A percentile compares a stretch with the other conserved stretches of the same genome.
phyloP scores from a whole-genome alignment of 2,329 filamentous ascomycete species.

The Coniochaeta prunicola region DNA sequence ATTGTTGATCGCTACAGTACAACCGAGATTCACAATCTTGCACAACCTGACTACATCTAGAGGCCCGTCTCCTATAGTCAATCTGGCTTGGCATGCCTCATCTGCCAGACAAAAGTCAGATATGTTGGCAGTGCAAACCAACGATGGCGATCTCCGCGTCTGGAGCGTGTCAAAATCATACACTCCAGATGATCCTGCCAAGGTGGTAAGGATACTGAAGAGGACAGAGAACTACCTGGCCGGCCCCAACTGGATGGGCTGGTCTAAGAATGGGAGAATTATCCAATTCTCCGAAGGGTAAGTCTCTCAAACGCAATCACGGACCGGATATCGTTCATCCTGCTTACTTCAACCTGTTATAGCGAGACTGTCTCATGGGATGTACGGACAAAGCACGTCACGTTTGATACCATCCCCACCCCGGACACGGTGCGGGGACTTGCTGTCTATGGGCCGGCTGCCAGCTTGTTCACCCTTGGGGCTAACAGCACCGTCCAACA shows the following conservation, averaged over 20 bases:
- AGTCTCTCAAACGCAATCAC: conserved; percentile 27
- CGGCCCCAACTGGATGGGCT: conserved; percentile 91
- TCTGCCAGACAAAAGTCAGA: conserved; percentile 94
- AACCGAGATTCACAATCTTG: conserved; percentile 87
- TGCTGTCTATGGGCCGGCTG: conserved; percentile 81
- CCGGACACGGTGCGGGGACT: conserved; percentile 74
- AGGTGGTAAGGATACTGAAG: conserved; percentile 82
- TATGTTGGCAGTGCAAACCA: conserved; percentile 90
- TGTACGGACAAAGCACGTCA: conserved; percentile 95
- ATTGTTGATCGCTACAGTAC: conserved; percentile 79
- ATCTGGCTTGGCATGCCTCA: conserved; percentile 90
- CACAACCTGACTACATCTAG: conserved; percentile 84
- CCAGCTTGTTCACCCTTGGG: conserved; percentile 86
- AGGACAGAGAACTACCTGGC: conserved; percentile 64
- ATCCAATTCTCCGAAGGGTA: conserved; percentile 89
- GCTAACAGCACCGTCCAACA: conserved; percentile 87
- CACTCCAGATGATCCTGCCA: conserved; percentile 66
- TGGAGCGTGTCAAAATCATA: conserved; percentile 91
- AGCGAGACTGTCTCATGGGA: conserved; percentile 94
- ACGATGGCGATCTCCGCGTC: conserved; percentile 85
- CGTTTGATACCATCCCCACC: conserved; percentile 81
- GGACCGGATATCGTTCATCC: conserved; percentile 2
- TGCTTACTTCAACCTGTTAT: conserved; percentile 21
- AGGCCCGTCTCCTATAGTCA: conserved; percentile 79
- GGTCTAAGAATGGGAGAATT: conserved; percentile 97